A percentile compares a stretch with the other conserved stretches of the same genome.
Evolutionary conservation across 495 filamentous ascomycete species (phyloP).

Genomic region (Bathelium albidoporum): DNA sequence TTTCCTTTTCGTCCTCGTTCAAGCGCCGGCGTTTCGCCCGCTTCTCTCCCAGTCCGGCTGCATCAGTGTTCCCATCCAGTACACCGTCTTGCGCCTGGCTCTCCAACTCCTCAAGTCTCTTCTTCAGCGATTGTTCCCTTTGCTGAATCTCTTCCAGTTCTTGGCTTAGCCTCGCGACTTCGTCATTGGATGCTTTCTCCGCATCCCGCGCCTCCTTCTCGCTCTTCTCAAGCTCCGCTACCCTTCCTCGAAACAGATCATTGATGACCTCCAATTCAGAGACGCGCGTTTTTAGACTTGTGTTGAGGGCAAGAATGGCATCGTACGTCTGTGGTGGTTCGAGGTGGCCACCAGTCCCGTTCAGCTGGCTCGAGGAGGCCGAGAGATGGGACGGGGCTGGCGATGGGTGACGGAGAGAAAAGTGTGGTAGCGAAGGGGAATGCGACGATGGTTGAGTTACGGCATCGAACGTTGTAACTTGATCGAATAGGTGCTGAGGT

Average conservation of each 20-base stretch:
- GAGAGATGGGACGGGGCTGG: constrained; percentile 53
- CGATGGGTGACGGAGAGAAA: constrained; percentile 51
- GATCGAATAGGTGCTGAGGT: constrained; percentile 70
- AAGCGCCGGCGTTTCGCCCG: neutral
- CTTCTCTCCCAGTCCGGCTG: neutral
- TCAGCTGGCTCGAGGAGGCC: constrained; percentile 30
- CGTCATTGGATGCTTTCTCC: constrained; percentile 43
- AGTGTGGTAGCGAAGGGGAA: constrained; percentile 43
- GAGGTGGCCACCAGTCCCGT: constrained; percentile 50
- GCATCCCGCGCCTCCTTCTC: constrained; percentile 55
- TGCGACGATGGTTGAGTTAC: constrained; percentile 39
- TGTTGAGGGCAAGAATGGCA: constrained; percentile 27
- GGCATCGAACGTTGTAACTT: constrained; percentile 51
- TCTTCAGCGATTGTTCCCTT: constrained; percentile 73
- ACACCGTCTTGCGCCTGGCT: neutral
- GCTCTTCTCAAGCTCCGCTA: constrained; percentile 74
- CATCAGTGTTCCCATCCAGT: neutral
- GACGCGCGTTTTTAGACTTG: constrained; percentile 27
- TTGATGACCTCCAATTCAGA: constrained; percentile 89
- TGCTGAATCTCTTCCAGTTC: constrained; percentile 65
- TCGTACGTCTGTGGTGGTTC: constrained; percentile 67
- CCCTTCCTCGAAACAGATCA: constrained; percentile 79
- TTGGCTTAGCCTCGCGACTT: constrained; percentile 47
- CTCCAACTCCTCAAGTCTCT: constrained; percentile 71
- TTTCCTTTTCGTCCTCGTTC: neutral